phyloP scores from a whole-genome alignment of 1,284 basidiomycete species.

The Malassezia furfur region DNA sequence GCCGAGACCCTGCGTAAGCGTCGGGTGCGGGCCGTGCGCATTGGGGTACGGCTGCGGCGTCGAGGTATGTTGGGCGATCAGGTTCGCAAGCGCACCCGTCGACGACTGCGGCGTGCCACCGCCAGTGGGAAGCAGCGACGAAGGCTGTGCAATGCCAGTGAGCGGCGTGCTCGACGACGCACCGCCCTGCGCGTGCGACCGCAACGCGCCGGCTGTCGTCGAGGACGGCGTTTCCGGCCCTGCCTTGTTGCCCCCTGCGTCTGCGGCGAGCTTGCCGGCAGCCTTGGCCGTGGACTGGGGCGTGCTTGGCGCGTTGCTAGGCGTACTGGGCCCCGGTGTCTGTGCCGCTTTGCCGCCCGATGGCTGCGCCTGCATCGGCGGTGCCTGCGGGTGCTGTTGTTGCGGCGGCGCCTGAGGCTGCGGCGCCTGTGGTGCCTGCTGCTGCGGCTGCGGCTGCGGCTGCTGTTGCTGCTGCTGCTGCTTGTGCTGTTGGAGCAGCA shows the following conservation, averaged over 20 bases:
- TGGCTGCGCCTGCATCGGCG: neutral
- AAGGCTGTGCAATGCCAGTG: constrained; percentile 11
- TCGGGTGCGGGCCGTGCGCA: constrained; percentile 28
- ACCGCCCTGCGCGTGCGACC: neutral
- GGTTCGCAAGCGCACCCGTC: constrained; percentile 2
- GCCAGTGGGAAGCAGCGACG: constrained; percentile 4
- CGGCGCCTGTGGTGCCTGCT: constrained; percentile 1
- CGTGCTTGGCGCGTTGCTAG: constrained; percentile 7
- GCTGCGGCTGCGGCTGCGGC: neutral
- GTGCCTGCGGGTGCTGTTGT: neutral
- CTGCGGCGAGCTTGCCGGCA: neutral
- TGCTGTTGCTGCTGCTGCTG: constrained; percentile 3
- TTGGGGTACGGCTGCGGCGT: constrained; percentile 39
- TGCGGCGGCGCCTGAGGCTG: constrained; percentile 2
- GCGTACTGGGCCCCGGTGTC: neutral
- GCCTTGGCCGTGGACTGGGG: constrained; percentile 1
- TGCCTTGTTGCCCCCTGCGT: neutral
- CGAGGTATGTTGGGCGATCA: constrained; percentile 8
- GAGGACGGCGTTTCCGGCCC: constrained; percentile 6
- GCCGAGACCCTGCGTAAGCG: constrained; percentile 39
- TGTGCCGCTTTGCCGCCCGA: constrained; percentile 1
- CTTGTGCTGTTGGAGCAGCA: constrained; percentile 16
- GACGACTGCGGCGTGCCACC: constrained; percentile 3
- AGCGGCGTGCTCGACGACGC: neutral
- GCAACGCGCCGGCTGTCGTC: constrained; percentile 2